Evolutionary conservation across 169 alveolate species (phyloP), one percentile per base, ranked within the genome.

Genomic region (Eimeria maxima): DNA sequence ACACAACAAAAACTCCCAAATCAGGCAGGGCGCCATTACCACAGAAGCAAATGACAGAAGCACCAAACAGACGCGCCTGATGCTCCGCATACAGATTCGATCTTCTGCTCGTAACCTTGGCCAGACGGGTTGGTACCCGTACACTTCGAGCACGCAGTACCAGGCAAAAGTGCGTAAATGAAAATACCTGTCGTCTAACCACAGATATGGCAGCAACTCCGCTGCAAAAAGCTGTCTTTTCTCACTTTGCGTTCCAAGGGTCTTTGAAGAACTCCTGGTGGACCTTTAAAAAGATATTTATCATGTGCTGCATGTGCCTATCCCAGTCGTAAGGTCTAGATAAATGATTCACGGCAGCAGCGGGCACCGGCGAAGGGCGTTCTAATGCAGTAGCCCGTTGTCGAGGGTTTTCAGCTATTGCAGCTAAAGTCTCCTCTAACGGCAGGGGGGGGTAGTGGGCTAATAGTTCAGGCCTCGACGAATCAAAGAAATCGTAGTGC

Each of bases 401-500:
- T 10, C 86, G 29, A 38, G 84, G 90, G n/a, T 74, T 55, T 38
- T 47, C 95, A 4, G 84, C 92, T 42, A 63, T 74, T 24, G 89
- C 76, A 18, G 63, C 90, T 45, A 74, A 42, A 78, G 87, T 74
- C 95, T 53, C 84, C 67, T 53, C 90, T 67, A 42, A 27, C 33
- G 95, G 95, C 44, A 81, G 29, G 8, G 95, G 97, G 38, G 97
- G 97, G n/a, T 96, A 97, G 71, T 93, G 95, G 38, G 97, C 95
- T 73, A 86, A 94, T 57, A 95, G 84, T 80, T 96, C 97, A 29
- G 96, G 96, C 45, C 90, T 78, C 53, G 96, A 84, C 8, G 95
- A 96, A 84, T 93, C 99, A 96, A 98, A 98, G 96, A 98, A 98
- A 93, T 98, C 98, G 97, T 98, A 98, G 71, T 98, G 99, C 96